Base-by-base conservation (phyloP, 179 eudicot species). In the Spinacia oleracea region DNA sequence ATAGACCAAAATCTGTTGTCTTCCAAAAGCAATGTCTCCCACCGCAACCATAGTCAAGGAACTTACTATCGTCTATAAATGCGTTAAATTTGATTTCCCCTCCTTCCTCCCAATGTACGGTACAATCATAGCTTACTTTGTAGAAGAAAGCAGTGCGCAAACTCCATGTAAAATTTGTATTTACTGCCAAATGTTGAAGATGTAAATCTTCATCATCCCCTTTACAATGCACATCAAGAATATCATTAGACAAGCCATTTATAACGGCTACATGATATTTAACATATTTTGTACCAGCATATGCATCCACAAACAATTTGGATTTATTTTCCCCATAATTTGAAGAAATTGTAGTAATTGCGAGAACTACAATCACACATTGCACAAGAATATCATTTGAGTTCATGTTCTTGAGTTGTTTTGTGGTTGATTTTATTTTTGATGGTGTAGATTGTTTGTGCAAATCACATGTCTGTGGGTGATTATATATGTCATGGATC, bases 11-110 rank as follows among this genome's bases (percentile, higher is more conserved):
- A 14, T 77, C 3, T 18, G 58, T 59, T 0, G 81, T 79, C 53
- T 79, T 84, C 81, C 84, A 84, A 50, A 79, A 56, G 46, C 87
- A 84, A 59, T 81, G 87, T 46, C 83, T 34, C 10, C 84, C 87
- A 14, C 81, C 85, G 79, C 87, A 84, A 38, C 53, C 77, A 31
- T 65, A 2, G 38, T 81, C 84, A 20, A 81, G n/a, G 23, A 70
- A 84, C 51, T 45, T 45, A 6, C 18, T 10, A 0, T 7, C 1
- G 14, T 82, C 87, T 34, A 5, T 23, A 67, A 81, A 84, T 18
- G 82, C 81, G 16, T 65, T 16, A 72, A 81, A 84, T 23, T 53
- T 12, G 25, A 77, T 11, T 48, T 48, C 51, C 7, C 32, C 76
- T 6, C 84, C 84, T 20, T 27, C 11, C 0, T 15, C 11, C 80